Conservation (phyloP, 352 stramenopile genomes). For the Aphanomyces cochlioides region DNA sequence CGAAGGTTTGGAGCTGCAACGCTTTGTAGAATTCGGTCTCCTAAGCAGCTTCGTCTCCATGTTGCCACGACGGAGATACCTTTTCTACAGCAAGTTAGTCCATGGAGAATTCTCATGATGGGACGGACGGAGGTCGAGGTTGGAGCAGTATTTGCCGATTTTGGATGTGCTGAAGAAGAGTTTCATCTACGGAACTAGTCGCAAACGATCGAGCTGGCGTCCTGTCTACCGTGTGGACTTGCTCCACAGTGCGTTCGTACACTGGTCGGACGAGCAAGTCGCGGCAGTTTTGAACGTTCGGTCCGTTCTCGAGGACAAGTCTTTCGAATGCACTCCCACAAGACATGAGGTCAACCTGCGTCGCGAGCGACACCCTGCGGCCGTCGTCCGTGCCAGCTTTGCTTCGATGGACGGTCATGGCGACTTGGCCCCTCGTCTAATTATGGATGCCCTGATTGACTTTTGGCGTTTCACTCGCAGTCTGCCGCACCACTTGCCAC, state of each 20-base stretch:
- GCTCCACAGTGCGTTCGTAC: slow-evolving; percentile 57
- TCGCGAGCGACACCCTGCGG: slow-evolving; percentile 41
- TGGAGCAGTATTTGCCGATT: slow-evolving; percentile 75
- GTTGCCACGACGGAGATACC: neutral
- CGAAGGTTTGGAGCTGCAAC: slow-evolving; percentile 46
- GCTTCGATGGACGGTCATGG: neutral
- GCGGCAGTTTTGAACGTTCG: slow-evolving; percentile 52
- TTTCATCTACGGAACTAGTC: slow-evolving; percentile 51
- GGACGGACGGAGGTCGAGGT: slow-evolving; percentile 59
- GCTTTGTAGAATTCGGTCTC: slow-evolving; percentile 56
- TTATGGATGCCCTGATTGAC: neutral
- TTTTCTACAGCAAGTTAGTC: slow-evolving; percentile 38
- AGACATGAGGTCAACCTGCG: slow-evolving; percentile 43
- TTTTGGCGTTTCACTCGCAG: too few species aligned
- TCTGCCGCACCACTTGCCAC: too few species aligned
- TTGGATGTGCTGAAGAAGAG: slow-evolving; percentile 65
- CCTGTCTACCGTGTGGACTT: slow-evolving; percentile 54
- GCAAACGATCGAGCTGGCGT: neutral
- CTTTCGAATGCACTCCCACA: slow-evolving; percentile 43
- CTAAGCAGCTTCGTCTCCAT: neutral
- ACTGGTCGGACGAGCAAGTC: slow-evolving; percentile 50
- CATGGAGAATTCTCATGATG: slow-evolving; percentile 23
- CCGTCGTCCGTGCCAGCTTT: neutral
- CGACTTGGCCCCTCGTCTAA: neutral
- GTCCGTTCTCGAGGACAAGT: slow-evolving; percentile 41